Conservation (phyloP, 2,329 filamentous ascomycete species). For the Trichoderma simmonsii region DNA sequence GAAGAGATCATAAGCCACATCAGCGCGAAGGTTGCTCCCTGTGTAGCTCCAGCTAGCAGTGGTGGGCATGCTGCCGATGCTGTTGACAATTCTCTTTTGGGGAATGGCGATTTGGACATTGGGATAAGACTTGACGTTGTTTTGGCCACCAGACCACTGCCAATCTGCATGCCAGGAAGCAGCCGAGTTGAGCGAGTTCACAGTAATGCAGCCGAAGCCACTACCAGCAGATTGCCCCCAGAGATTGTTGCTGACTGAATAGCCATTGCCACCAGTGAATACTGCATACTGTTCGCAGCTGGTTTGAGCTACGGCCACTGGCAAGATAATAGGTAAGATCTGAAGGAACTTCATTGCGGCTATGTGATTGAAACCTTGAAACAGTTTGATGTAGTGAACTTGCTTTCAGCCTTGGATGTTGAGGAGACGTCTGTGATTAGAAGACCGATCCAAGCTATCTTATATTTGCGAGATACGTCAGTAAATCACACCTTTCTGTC, state of each 20-base stretch:
- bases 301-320: neutral
- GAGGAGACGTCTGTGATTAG: neutral
- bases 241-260: slow-evolving; percentile 1
- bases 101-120: neutral
- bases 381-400: no score
- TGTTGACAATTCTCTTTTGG: neutral
- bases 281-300: neutral
- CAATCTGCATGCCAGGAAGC: neutral
- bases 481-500: neutral
- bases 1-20: slow-evolving; percentile 12
- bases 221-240: neutral
- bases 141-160: slow-evolving; percentile 10
- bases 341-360: neutral
- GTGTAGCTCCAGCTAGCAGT: neutral
- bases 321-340: neutral
- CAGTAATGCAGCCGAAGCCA: slow-evolving; percentile 4
- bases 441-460: neutral
- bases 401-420: neutral
- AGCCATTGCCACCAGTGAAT: neutral
- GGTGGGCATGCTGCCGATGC: neutral
- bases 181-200: neutral
- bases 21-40: neutral
- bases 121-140: slow-evolving; percentile 7
- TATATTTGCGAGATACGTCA: neutral
- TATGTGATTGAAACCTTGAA: neutral